phyloP scores from a whole-genome alignment of 495 filamentous ascomycete species.

The Penicillium cosmopolitanum region DNA sequence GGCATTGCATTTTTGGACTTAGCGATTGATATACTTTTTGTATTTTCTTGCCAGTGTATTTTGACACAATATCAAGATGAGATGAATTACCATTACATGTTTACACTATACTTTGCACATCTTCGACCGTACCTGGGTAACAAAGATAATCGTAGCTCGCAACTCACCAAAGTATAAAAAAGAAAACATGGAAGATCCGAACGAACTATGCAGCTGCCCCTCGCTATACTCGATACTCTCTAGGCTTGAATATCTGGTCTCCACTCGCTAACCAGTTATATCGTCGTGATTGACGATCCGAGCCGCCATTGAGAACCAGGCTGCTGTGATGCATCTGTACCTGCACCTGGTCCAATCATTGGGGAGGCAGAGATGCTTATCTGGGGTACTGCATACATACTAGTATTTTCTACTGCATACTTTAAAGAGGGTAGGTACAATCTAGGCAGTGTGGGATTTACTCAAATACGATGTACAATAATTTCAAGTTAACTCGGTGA shows the following conservation, averaged over 20 bases:
- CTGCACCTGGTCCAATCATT: neutral
- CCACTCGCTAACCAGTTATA: constrained; percentile 7
- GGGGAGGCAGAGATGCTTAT: neutral
- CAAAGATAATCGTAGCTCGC: neutral
- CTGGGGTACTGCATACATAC: neutral
- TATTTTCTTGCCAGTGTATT: neutral
- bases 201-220: constrained; percentile 1
- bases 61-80: constrained; percentile 7
- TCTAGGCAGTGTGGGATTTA: no score
- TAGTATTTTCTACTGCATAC: no score
- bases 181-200: neutral
- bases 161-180: neutral
- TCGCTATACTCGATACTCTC: neutral
- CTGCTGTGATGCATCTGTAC: neutral
- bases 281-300: constrained; percentile 2
- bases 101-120: neutral
- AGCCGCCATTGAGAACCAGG: neutral
- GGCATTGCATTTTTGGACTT: constrained; percentile 21
- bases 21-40: constrained; percentile 12
- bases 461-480: no score
- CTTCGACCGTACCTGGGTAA: no score
- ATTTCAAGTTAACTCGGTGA: no score
- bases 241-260: neutral
- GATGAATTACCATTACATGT: neutral
- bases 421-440: no score